Evolutionary conservation across 768 basidiomycete species (phyloP).

Genomic region (Daedalea quercina): DNA sequence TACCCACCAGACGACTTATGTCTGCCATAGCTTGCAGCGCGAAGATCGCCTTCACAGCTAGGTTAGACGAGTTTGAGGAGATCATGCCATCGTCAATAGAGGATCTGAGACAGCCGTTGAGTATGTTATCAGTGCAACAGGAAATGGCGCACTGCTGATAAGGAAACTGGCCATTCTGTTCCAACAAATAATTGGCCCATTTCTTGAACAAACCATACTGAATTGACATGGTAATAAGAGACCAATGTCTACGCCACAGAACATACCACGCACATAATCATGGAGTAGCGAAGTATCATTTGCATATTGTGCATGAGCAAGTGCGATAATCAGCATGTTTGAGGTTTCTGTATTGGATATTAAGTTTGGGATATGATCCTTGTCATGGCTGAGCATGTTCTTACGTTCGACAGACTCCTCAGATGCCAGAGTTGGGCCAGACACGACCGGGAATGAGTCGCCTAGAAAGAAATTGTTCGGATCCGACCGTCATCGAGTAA

Average conservation of each 20-base stretch:
- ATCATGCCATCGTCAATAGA: slow-evolving; percentile 1
- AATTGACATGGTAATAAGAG: neutral
- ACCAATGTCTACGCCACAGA: neutral
- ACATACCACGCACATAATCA: neutral
- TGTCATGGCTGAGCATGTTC: neutral
- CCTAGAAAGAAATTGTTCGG: neutral
- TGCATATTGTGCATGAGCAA: neutral
- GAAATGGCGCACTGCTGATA: slow-evolving; percentile 2
- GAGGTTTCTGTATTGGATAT: neutral
- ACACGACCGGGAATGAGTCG: neutral
- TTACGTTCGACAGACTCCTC: neutral
- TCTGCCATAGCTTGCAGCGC: slow-evolving; percentile 16
- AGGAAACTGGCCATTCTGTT: slow-evolving; percentile 6
- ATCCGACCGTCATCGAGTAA: neutral
- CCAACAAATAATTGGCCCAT: slow-evolving; percentile 19
- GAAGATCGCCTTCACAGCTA: slow-evolving; percentile 16
- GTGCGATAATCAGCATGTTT: neutral
- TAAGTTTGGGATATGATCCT: too few species aligned
- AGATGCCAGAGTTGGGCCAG: neutral
- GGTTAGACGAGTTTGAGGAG: slow-evolving; percentile 14
- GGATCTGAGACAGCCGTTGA: neutral
- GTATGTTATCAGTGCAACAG: neutral
- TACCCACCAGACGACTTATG: slow-evolving; percentile 3
- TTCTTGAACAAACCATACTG: slow-evolving; percentile 18
- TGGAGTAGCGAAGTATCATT: neutral